Evolutionary conservation across 176 grass and related monocot genomes (phyloP), one percentile per base, ranked within the genome.

Genomic region (Stipa capillata): DNA sequence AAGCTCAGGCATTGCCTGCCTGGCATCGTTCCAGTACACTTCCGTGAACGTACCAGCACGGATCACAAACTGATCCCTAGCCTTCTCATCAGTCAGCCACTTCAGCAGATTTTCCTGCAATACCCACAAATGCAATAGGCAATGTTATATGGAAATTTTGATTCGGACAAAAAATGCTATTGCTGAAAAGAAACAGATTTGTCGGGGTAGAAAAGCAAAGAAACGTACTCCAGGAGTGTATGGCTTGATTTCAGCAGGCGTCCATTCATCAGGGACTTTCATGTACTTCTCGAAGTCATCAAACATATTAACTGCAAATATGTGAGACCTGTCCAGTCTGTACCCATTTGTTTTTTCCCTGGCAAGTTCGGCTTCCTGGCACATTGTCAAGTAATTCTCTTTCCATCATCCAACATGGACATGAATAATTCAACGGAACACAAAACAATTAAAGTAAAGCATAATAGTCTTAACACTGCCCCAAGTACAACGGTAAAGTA

Each of bases 241-340:
- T n/a, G n/a, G n/a, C n/a, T n/a, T n/a, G n/a, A n/a, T n/a, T n/a
- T n/a, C n/a, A n/a, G n/a, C n/a, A n/a, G n/a, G n/a, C n/a, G n/a
- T n/a, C n/a, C n/a, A n/a, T n/a, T n/a, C n/a, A n/a, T n/a, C n/a
- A n/a, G 87, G 93, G 50, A 97, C 90, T 64, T 97, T 97, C 90
- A 93, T 88, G 81, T 93, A 97, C 71, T 90, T 97, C 40, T 92
- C 89, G 21, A 95, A 89, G 67, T 95, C 93, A 83, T 95, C 93
- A 51, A 95, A 87, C 78, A 94, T 67, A 84, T 97, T 92, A 67
- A 97, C 87, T 37, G 85, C 82, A 69, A 97, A 94, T 73, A 92
- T 90, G 49, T 94, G 94, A 41, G 89, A 90, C 72, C 82, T 97
- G 80, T 97, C 94, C 21, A 97, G 82, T 43, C 86, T 97, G 83